A percentile compares a stretch with the other conserved stretches of the same genome.
Evolutionary conservation across 208 protist genomes (phyloP).

Genomic region (Perkinsela sp.): DNA sequence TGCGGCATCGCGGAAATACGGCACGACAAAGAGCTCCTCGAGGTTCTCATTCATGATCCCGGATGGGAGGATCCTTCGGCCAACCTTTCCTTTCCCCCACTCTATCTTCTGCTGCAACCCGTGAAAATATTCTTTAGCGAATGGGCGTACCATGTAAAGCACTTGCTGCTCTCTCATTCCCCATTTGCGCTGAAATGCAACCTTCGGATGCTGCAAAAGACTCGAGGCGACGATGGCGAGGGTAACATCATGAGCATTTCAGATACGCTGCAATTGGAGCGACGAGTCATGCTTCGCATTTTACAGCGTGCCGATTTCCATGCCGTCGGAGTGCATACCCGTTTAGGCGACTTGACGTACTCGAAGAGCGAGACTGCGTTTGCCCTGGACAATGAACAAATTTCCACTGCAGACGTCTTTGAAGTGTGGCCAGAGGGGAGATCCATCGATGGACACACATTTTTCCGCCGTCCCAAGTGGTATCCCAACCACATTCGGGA

Average conservation of each 20-base stretch:
- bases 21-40: constrained; percentile 30
- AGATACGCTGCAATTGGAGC: constrained; percentile 31
- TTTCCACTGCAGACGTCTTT: constrained; percentile 20
- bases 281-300: constrained; percentile 21
- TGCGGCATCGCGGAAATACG: constrained; percentile 37
- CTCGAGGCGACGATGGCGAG: constrained; percentile 30
- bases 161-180: constrained; percentile 50
- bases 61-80: constrained; percentile 28
- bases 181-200: constrained; percentile 43
- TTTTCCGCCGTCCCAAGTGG: constrained; percentile 43
- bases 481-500: constrained; percentile 33
- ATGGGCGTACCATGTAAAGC: constrained; percentile 60
- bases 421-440: constrained; percentile 7
- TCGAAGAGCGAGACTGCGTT: constrained; percentile 15
- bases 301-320: constrained; percentile 42
- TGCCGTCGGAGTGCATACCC: constrained; percentile 30
- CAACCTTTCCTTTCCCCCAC: constrained; percentile 32
- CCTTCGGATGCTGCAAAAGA: constrained; percentile 27
- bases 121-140: constrained; percentile 36
- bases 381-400: background rate
- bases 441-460: constrained; percentile 31
- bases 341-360: constrained; percentile 26
- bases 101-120: constrained; percentile 56
- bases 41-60: constrained; percentile 37
- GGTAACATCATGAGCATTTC: constrained; percentile 21